Evolutionary conservation across 768 basidiomycete species (phyloP).

Genomic region (Hortiboletus flavorubellus): DNA sequence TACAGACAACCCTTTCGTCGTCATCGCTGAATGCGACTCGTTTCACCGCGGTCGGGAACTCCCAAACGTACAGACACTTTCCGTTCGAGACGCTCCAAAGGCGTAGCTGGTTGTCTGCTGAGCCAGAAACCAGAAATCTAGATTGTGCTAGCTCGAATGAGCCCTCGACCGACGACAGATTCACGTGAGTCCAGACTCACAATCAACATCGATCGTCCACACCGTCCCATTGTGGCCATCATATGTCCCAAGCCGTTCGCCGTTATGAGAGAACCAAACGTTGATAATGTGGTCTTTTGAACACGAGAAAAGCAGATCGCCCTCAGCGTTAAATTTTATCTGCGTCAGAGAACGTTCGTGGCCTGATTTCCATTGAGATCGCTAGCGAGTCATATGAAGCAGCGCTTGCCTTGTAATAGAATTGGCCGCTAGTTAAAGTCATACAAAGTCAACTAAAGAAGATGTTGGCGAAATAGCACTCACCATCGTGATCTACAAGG

Average conservation of each 20-base stretch:
- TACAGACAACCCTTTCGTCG: slow-evolving; percentile 80
- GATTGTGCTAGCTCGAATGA: slow-evolving; percentile 58
- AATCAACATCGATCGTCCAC: slow-evolving; percentile 96
- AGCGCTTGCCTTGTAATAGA: slow-evolving; percentile 55
- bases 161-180: background rate
- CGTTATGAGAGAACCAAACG: slow-evolving; percentile 97
- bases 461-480: background rate
- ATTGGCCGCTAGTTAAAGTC: slow-evolving; percentile 56
- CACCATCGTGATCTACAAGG: slow-evolving; percentile 15
- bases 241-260: slow-evolving; percentile 95
- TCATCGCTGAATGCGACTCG: slow-evolving; percentile 89
- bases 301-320: slow-evolving; percentile 92
- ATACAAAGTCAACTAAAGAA: background rate
- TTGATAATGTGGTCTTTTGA: slow-evolving; percentile 96
- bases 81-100: slow-evolving; percentile 89
- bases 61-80: slow-evolving; percentile 93
- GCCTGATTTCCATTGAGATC: slow-evolving; percentile 46
- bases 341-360: slow-evolving; percentile 97
- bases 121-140: slow-evolving; percentile 82
- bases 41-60: slow-evolving; percentile 98
- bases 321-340: slow-evolving; percentile 96
- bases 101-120: slow-evolving; percentile 90
- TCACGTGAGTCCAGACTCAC: slow-evolving; percentile 46
- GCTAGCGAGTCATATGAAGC: background rate
- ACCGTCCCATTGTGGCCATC: slow-evolving; percentile 94